Conservation (phyloP, 345 rosid species). For the Fremontodendron californicum region DNA sequence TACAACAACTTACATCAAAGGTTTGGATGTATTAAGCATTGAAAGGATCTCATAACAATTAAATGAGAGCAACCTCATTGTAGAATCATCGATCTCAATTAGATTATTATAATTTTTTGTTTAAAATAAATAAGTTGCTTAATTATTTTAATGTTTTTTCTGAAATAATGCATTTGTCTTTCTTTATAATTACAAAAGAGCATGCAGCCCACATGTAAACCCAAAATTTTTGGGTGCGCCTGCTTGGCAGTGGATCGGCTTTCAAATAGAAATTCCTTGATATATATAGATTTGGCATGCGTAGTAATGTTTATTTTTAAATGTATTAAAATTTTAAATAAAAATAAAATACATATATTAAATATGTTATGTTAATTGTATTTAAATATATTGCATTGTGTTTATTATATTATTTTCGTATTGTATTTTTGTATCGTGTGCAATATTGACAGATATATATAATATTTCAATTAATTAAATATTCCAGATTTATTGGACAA, state of each 20-base stretch:
- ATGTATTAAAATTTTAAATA: too few species aligned
- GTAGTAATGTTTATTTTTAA: too few species aligned
- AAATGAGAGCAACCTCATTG: neutral
- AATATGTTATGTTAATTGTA: too few species aligned
- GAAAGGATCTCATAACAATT: neutral
- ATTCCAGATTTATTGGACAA: neutral
- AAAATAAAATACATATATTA: too few species aligned
- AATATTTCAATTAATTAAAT: neutral
- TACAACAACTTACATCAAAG: too few species aligned
- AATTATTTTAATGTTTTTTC: neutral
- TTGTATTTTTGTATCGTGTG: too few species aligned
- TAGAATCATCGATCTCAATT: neutral
- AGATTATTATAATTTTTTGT: neutral
- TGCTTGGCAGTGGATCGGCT: neutral
- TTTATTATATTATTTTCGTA: too few species aligned
- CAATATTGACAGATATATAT: too few species aligned
- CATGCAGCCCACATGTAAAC: constrained; percentile 3
- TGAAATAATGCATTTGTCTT: neutral
- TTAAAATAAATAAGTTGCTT: neutral
- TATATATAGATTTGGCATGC: too few species aligned
- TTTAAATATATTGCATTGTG: too few species aligned
- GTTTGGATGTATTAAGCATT: neutral
- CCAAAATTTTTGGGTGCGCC: neutral
- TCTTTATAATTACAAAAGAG: neutral
- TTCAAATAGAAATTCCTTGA: neutral